Evolutionary conservation across 1,284 basidiomycete species (phyloP).

Genomic region (Inonotus obliquus): DNA sequence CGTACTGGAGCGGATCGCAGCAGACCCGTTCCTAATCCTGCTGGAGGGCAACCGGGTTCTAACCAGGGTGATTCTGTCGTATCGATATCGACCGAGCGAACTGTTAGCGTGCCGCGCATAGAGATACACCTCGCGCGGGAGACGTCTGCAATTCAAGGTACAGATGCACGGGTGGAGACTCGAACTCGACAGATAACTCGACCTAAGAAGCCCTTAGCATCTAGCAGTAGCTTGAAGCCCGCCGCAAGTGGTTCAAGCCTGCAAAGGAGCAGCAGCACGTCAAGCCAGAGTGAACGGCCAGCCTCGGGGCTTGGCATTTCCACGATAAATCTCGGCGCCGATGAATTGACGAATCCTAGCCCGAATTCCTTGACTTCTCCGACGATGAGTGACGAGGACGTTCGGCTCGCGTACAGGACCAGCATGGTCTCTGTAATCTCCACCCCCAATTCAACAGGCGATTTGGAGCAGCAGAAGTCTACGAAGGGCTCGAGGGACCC

Average conservation of each 20-base stretch:
- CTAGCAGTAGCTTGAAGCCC: background rate
- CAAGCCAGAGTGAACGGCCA: background rate
- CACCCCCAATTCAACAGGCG: background rate
- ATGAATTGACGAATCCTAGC: background rate
- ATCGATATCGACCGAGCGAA: background rate
- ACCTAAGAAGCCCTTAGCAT: background rate
- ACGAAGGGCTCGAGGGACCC: background rate
- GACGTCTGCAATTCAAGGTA: background rate
- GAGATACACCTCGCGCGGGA: background rate
- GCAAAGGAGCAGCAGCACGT: background rate
- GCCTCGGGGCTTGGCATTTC: constrained; percentile 5
- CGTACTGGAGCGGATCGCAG: background rate
- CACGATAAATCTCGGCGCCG: background rate
- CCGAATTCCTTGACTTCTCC: background rate
- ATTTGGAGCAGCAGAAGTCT: too few relatives aligned
- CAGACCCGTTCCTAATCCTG: background rate
- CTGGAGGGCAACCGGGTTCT: background rate
- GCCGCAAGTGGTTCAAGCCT: background rate
- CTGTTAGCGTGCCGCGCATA: background rate
- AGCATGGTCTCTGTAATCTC: background rate
- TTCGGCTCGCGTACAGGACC: constrained; percentile 5
- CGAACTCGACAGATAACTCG: background rate
- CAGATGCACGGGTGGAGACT: background rate
- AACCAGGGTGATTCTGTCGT: background rate
- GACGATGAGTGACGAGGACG: background rate